phyloP scores from a whole-genome alignment of 768 basidiomycete species.

The Trametes punicea region DNA sequence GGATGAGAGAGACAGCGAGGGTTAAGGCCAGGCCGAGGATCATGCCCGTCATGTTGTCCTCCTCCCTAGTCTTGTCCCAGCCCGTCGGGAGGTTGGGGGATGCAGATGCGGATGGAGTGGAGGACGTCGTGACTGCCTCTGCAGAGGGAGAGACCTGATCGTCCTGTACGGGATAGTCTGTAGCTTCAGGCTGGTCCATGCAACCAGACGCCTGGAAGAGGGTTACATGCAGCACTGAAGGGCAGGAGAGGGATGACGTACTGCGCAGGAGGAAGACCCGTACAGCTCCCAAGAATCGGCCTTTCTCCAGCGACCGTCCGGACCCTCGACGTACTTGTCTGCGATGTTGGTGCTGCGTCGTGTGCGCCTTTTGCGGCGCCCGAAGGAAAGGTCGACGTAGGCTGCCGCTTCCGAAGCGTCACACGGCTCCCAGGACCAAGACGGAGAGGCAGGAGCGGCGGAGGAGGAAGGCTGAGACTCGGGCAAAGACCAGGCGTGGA shows the following conservation, averaged over 20 bases:
- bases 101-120: conserved; percentile 5
- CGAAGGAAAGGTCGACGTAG: conserved; percentile 7
- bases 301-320: conserved; percentile 58
- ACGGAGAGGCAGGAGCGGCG: conserved; percentile 13
- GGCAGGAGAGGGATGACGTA: conserved; percentile 31
- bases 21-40: conserved; percentile 56
- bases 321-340: conserved; percentile 48
- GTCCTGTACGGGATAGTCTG: conserved; percentile 56
- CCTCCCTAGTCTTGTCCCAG: conserved; percentile 19
- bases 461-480: background rate
- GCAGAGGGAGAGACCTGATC: conserved; percentile 10
- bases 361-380: conserved; percentile 11
- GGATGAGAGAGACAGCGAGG: conserved; percentile 57
- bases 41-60: conserved; percentile 25
- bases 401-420: conserved; percentile 1
- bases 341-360: conserved; percentile 37
- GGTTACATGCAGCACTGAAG: background rate
- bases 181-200: conserved; percentile 21
- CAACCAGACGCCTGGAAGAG: conserved; percentile 19
- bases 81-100: conserved; percentile 21
- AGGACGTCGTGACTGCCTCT: conserved; percentile 38
- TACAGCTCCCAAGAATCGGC: conserved; percentile 56
- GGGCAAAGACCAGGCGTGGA: conserved; percentile 15
- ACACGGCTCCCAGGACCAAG: conserved; percentile 11
- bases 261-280: conserved; percentile 65